Evolutionary conservation across 352 stramenopile genomes (phyloP), one percentile per base, ranked within the genome.

Genomic region (Thalassiosira hispida): DNA sequence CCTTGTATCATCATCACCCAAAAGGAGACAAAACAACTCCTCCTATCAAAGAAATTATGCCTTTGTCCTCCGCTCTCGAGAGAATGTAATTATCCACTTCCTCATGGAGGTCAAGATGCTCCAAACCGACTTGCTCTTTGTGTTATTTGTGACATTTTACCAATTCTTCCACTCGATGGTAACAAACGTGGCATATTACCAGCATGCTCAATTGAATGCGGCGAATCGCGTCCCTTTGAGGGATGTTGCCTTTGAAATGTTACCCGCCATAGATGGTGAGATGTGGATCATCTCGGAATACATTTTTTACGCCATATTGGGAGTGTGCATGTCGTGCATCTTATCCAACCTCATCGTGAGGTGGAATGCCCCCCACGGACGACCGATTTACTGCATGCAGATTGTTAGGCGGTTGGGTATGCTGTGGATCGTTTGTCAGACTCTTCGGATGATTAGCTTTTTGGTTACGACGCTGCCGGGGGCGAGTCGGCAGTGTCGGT

Each of bases 201-300:
- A 80, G 23, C 72, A 80, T 25, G 57, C 72, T 16, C 52, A 80
- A 74, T 35, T 80, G 23, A 69, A 42, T 27, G 72, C 72, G 1
- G 72, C 72, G 7, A 72, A 80, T 20, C 51, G 72, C 4, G 55
- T 80, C 4, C 62, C 47, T 1, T 35, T 80, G 31, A 73, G 35
- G 29, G 72, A 80, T 64, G 3, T 75, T 16, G 72, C 47, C 22
- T 80, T 75, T 47, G 62, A 80, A 14, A n/a, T 56, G 4, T 53
- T 80, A 1, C 72, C 72, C 46, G 9, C 29, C 8, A 20, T 80
- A 1, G 66, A 69, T 42, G 72, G 63, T 7, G 42, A 52, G 5
- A 61, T 60, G 61, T 80, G 72, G 72, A 75, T 75, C 14, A 51
- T 74, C n/a, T 80, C 72, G 20, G 72, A 80, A 47, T 80, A 80